These are phyloP conservation scores for Colletotrichum plurivorum DNA, from an alignment of 2,329 filamentous ascomycete species.

Conservation along the genomic window DNA sequence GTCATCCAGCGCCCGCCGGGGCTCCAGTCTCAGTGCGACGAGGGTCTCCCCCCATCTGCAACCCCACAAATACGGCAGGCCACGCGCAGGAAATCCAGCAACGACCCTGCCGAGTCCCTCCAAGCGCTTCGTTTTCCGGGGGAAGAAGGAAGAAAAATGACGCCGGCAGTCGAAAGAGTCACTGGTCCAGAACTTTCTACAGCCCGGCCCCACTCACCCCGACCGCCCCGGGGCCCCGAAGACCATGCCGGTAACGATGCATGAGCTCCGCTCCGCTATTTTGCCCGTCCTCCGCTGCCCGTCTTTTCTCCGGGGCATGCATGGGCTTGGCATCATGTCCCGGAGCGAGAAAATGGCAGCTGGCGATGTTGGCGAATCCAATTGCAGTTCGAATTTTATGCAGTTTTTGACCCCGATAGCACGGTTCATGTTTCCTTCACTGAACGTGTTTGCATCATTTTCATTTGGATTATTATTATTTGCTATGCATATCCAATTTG, in stretches of 20 bases:
- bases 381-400: too few relatives aligned
- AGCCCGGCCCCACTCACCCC: neutral
- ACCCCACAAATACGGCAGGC: conserved; percentile 6
- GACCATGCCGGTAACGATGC: neutral
- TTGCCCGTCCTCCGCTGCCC: too few relatives aligned
- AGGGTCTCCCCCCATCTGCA: neutral
- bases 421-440: too few relatives aligned
- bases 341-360: too few relatives aligned
- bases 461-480: neutral
- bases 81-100: neutral
- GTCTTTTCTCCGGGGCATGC: neutral
- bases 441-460: neutral
- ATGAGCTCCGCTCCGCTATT: conserved; percentile 3
- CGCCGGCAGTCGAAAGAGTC: neutral
- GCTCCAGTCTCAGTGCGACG: conserved; percentile 27
- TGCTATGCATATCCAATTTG: conserved; percentile 12
- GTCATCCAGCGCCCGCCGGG: neutral
- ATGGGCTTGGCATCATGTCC: too few relatives aligned
- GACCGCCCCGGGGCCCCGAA: neutral
- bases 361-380: too few relatives aligned
- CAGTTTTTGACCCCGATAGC: too few relatives aligned
- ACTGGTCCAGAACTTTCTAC: conserved; percentile 27
- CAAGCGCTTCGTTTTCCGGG: conserved; percentile 13
- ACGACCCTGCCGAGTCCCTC: conserved; percentile 11
- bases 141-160: neutral